Base-by-base conservation (phyloP, 805 yeast genomes). In the Candida anglica region DNA sequence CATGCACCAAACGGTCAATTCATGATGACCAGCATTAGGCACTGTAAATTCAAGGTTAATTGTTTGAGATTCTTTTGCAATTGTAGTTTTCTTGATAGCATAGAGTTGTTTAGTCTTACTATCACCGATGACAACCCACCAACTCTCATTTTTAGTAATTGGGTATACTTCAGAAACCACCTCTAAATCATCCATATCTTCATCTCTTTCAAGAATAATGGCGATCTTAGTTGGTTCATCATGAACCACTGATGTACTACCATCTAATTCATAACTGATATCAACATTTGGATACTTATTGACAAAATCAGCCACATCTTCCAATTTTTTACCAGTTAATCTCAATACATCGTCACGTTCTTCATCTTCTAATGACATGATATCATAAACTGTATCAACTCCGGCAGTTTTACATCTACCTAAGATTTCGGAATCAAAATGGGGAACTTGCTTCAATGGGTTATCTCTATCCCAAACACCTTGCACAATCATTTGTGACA, bases 111-210 rank as follows among this genome's bases (percentile, higher is more conserved):
- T 76, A 0, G 71, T 63, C 2, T 58, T 52, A 1, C 71, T 48
- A 41, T 84, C 84, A 4, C 98, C 97, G 25, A 89, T 58, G 5
- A 91, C 81, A 15, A 91, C 52, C 95, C 97, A 89, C 98, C 97
- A 75, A 38, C 68, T 71, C 49, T 85, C 93, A 6, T 64, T 52
- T 58, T 83, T 86, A 2, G 63, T 50, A 31, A 51, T 58, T 4
- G 94, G 89, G 50, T 66, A 86, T 27, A 48, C 56, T n/a, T 76
- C 73, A 4, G 86, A 64, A 8, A 67, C 69, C 2, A 82, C 91
- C 2, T 58, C 54, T 26, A 81, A 52, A 42, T 81, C 85, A 2
- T 68, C 75, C 32, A 81, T 78, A 28, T 80, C 95, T 44, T 88
- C 96, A 49, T 89, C 96, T 46, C 86, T 69, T 5, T 73, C 70